Evolutionary conservation across 2,329 filamentous ascomycete genomes (phyloP).

Genomic region (Alternaria atra): DNA sequence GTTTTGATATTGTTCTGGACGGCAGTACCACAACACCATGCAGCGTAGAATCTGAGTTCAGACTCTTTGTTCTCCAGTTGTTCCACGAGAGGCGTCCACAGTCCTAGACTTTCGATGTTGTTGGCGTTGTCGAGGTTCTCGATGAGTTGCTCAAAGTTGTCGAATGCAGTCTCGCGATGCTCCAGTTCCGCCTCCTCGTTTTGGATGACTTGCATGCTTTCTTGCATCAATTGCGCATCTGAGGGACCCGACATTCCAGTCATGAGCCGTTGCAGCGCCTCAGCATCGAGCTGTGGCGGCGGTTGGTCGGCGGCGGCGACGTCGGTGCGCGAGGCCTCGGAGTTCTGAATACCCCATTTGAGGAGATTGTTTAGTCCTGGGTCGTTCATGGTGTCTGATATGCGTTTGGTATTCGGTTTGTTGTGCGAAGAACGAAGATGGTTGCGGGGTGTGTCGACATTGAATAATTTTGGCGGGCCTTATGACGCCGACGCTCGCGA

Average conservation of each 20-base stretch:
- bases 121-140: slow-evolving; percentile 86
- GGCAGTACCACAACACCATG: slow-evolving; percentile 93
- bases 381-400: slow-evolving; percentile 57
- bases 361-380: slow-evolving; percentile 78
- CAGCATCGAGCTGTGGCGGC: slow-evolving; percentile 20
- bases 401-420: slow-evolving; percentile 7
- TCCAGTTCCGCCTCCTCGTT: slow-evolving; percentile 54
- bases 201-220: slow-evolving; percentile 78
- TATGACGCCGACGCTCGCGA: slow-evolving; percentile 35
- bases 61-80: slow-evolving; percentile 73
- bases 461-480: slow-evolving; percentile 33
- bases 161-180: slow-evolving; percentile 32
- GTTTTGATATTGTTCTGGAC: slow-evolving; percentile 93
- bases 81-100: slow-evolving; percentile 83
- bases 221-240: slow-evolving; percentile 91
- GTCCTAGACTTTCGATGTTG: slow-evolving; percentile 78
- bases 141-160: slow-evolving; percentile 42
- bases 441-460: slow-evolving; percentile 17
- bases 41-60: slow-evolving; percentile 82
- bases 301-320: slow-evolving; percentile 55
- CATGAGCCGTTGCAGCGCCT: slow-evolving; percentile 21
- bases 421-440: slow-evolving; percentile 9
- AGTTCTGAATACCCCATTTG: slow-evolving; percentile 78
- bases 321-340: slow-evolving; percentile 54
- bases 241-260: slow-evolving; percentile 53